phyloP scores from a whole-genome alignment of 1,284 basidiomycete genomes.

The Mycosarcoma mackinlayi region DNA sequence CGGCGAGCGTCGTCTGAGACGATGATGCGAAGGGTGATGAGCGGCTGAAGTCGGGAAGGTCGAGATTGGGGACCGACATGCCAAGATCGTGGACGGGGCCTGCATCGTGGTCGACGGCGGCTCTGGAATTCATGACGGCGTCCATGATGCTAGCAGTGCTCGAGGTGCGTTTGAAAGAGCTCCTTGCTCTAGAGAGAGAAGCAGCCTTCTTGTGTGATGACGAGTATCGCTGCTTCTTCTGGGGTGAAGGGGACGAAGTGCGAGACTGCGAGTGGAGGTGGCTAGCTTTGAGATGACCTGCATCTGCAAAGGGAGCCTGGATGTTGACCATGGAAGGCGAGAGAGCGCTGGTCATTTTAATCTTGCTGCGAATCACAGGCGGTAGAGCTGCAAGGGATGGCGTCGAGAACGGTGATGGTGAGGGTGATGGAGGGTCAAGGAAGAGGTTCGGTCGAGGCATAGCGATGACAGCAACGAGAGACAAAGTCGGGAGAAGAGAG shows the following conservation, averaged over 20 bases:
- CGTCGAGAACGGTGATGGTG: slow-evolving; percentile 12
- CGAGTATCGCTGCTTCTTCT: slow-evolving; percentile 41
- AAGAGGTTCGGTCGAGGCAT: slow-evolving; percentile 14
- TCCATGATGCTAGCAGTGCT: slow-evolving; percentile 52
- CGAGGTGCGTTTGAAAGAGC: slow-evolving; percentile 34
- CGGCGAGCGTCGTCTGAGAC: slow-evolving; percentile 42
- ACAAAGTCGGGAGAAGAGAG: neutral
- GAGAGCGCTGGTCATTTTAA: slow-evolving; percentile 39
- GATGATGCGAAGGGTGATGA: slow-evolving; percentile 42
- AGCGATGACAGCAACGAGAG: slow-evolving; percentile 7
- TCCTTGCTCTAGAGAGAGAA: slow-evolving; percentile 10
- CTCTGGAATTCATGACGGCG: slow-evolving; percentile 46
- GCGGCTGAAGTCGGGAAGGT: slow-evolving; percentile 21
- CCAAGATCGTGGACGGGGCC: slow-evolving; percentile 6
- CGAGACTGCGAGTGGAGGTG: slow-evolving; percentile 16
- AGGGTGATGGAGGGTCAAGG: slow-evolving; percentile 28
- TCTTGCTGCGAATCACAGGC: neutral
- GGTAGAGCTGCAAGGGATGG: slow-evolving; percentile 9
- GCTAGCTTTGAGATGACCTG: slow-evolving; percentile 38
- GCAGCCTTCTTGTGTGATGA: slow-evolving; percentile 25
- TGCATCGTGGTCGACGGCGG: slow-evolving; percentile 40
- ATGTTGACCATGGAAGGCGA: slow-evolving; percentile 49
- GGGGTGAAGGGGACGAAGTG: slow-evolving; percentile 37
- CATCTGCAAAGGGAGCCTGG: slow-evolving; percentile 43
- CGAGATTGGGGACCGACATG: slow-evolving; percentile 4